A percentile compares a stretch with the other conserved stretches of the same genome.
Evolutionary conservation across 495 filamentous ascomycete genomes (phyloP).

Genomic region (Cercophora samala): DNA sequence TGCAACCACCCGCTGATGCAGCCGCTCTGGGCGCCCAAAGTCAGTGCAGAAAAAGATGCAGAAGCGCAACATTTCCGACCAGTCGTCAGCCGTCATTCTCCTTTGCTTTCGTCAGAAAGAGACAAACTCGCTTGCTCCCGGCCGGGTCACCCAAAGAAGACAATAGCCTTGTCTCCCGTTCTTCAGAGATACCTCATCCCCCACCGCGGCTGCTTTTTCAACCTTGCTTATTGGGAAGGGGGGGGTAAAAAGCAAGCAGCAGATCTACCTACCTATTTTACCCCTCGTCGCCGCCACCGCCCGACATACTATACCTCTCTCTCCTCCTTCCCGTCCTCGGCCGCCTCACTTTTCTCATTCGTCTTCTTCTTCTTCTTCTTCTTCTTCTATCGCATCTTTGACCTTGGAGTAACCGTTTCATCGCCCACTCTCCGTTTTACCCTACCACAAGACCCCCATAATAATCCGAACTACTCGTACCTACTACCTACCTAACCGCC

Average conservation of each 20-base stretch:
- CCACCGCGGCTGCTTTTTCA: too few relatives aligned
- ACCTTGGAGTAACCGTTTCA: too few relatives aligned
- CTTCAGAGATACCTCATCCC: too few relatives aligned
- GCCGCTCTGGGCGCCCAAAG: not conserved
- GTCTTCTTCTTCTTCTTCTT: too few relatives aligned
- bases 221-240: not conserved
- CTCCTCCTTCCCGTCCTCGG: not conserved
- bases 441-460: not conserved
- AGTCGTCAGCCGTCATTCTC: not conserved
- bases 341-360: not conserved
- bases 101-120: not conserved
- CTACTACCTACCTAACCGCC: too few relatives aligned
- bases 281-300: slow-evolving; percentile 6
- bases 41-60: not conserved
- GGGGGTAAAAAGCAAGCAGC: not conserved
- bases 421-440: too few relatives aligned
- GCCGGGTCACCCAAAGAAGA: not conserved
- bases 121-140: not conserved
- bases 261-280: not conserved
- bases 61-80: not conserved
- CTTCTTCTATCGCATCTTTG: not conserved
- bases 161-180: not conserved
- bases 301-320: not conserved
- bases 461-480: not conserved
- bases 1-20: not conserved